Base-by-base conservation (phyloP, 2,329 filamentous ascomycete species). In the Zymoseptoria tritici region DNA sequence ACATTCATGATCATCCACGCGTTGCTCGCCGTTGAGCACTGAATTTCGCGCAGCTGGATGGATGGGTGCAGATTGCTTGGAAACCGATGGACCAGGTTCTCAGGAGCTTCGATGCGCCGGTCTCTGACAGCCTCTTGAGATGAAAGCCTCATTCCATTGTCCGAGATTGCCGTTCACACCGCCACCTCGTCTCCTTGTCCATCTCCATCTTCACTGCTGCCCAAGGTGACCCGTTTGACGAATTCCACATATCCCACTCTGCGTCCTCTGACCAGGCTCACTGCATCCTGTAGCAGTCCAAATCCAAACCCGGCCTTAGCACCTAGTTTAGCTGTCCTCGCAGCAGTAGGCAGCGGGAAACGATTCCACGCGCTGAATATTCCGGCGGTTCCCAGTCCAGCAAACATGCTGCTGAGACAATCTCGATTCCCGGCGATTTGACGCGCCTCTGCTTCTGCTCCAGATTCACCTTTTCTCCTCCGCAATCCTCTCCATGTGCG, bases 281-380 rank as follows among this genome's bases (percentile, higher is more conserved):
- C 73, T 9, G 81, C 76, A 76, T 97, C 93, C 75, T 97, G 92
- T 60, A 88, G 73, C 46, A 93, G 78, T 22, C 93, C 93, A 75
- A 91, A 97, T 7, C 79, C 83, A 42, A 96, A 71, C 20, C 93
- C 92, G 65, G 91, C 86, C 66, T 88, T 79, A 52, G 97, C 78
- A 1, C 91, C 93, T 67, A 89, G 84, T 71, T 86, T 89, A 55
- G 91, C 91, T 51, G 90, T 94, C 62, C 78, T 70, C 46, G 76
- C 76, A 20, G 77, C 75, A 22, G 75, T 79, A 21, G 87, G 85
- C 29, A 93, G 77, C 36, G 91, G 89, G 68, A 97, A 90, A 50
- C 86, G 83, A 78, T 92, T 89, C 84, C 89, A 88, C 60, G 91
- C 78, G 72, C 91, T 96, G 79, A 96, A 97, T 8, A 86, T 81